Base-by-base conservation (phyloP, 2,329 filamentous ascomycete species). In the Penicillium sp. region DNA sequence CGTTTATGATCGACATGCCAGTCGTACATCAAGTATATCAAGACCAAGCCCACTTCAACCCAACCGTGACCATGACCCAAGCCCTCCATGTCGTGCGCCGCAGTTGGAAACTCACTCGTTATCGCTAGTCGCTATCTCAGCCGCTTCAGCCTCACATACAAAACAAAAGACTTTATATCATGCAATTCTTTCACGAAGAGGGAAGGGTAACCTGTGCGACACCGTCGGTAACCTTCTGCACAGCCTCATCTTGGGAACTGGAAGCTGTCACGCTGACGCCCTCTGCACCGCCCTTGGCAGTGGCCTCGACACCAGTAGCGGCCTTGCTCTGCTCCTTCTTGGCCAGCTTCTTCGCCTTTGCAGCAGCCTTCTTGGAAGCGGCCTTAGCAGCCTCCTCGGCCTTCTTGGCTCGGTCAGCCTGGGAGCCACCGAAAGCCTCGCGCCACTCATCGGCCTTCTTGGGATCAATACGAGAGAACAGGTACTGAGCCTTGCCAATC, bases 391-490 rank as follows among this genome's bases (percentile, higher is more conserved):
- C 80, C 24, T 74, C 73, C 33, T 74, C 89, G 64, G 90, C 87
- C 68, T 89, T 89, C 68, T 88, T 88, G 42, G 87, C 80, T 61
- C 90, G 86, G 65, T 88, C 81, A 35, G 82, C 81, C 68, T 87
- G 85, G 21, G 82, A 84, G 7, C 87, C 87, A 50, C 87, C 87
- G 66, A 87, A 96, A 65, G 84, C 83, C 61, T 89, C 85, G 57
- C 89, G 87, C 92, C 92, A 96, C 72, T 93, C 89, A 51, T 89
- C 85, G 47, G 90, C 87, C 79, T 93, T 93, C 74, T 90, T 87
- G 10, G 88, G 82, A 62, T 92, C 90, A 69, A 96, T 96, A 53
- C 84, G 84, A n/a, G 85, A 85, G 77, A 96, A 96, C 31, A 96
- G 81, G 80, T 91, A 88, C 62, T 86, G 84, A 0, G 92, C 86